Conservation (phyloP, 345 rosid genomes). For the Eucalyptus curtisii region DNA sequence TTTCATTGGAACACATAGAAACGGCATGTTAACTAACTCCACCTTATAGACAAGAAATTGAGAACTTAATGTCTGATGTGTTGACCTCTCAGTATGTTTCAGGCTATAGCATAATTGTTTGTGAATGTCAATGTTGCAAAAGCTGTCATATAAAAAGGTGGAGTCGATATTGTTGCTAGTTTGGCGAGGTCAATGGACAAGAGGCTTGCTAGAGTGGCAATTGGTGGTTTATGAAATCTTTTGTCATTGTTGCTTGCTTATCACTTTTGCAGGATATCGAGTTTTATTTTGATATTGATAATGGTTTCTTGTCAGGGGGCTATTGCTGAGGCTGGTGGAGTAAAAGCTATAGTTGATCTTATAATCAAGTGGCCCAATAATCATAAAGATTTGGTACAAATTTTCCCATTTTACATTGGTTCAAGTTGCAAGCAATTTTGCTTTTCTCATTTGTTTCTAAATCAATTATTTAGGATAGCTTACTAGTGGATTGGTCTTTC, state of each 20-base stretch:
- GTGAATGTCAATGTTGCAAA: constrained; percentile 70
- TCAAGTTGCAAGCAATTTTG: neutral
- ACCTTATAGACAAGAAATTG: neutral
- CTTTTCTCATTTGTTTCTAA: neutral
- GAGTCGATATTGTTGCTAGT: constrained; percentile 49
- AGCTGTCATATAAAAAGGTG: constrained; percentile 78
- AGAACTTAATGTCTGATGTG: neutral
- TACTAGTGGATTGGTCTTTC: neutral
- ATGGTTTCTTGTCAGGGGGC: constrained; percentile 28
- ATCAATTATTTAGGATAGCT: neutral
- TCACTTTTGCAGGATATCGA: neutral
- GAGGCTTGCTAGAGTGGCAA: constrained; percentile 78
- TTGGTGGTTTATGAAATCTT: constrained; percentile 84
- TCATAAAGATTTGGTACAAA: constrained; percentile 64
- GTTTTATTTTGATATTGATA: neutral
- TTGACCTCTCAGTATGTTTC: neutral
- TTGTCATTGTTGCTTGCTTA: neutral
- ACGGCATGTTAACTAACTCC: neutral
- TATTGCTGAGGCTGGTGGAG: constrained; percentile 75
- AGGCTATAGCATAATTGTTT: constrained; percentile 83
- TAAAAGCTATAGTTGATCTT: constrained; percentile 64
- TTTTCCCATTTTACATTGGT: neutral
- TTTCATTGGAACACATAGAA: neutral
- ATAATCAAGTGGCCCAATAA: constrained; percentile 68
- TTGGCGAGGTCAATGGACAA: constrained; percentile 68